phyloP scores from a whole-genome alignment of 108 stramenopile species.

The Discostella stelligeroides region DNA sequence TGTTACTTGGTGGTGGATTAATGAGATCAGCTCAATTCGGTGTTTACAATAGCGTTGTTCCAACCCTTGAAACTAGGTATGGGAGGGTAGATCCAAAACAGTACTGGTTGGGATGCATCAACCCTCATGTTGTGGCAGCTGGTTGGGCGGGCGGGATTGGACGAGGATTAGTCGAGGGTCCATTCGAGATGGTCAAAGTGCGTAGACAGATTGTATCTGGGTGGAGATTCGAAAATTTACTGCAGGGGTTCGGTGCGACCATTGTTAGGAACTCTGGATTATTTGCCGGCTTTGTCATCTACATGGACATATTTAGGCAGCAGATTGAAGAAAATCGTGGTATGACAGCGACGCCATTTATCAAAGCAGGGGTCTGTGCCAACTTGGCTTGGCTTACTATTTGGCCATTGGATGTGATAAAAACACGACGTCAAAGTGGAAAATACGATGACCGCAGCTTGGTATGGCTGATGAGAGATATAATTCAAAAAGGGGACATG shows the following conservation, averaged over 20 bases:
- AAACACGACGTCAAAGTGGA: slow-evolving; percentile 76
- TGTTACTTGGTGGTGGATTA: slow-evolving; percentile 78
- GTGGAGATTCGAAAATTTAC: slow-evolving; percentile 59
- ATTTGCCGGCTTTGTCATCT: slow-evolving; percentile 71
- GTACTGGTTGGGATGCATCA: slow-evolving; percentile 55
- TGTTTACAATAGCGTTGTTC: slow-evolving; percentile 58
- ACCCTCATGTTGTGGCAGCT: slow-evolving; percentile 73
- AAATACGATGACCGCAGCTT: slow-evolving; percentile 50
- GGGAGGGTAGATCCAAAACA: slow-evolving; percentile 26
- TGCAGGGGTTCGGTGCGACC: slow-evolving; percentile 75
- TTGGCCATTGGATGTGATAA: slow-evolving; percentile 85
- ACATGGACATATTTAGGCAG: slow-evolving; percentile 76
- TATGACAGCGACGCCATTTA: slow-evolving; percentile 52
- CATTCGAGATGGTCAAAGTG: slow-evolving; percentile 84
- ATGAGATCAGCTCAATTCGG: slow-evolving; percentile 90
- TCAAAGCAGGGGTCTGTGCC: slow-evolving; percentile 79
- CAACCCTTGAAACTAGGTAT: slow-evolving; percentile 43
- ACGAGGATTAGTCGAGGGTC: slow-evolving; percentile 79
- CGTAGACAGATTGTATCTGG: slow-evolving; percentile 65
- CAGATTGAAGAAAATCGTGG: slow-evolving; percentile 43
- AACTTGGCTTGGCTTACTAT: slow-evolving; percentile 83
- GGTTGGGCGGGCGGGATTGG: slow-evolving; percentile 82
- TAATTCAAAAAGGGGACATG: slow-evolving; percentile 54
- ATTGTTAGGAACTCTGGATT: slow-evolving; percentile 71
- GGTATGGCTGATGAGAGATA: slow-evolving; percentile 51